A percentile compares a stretch with the other conserved stretches of the same genome.
These are phyloP conservation scores for Trifolium pratense DNA, from an alignment of 306 rosid genomes.

Conservation along the genomic window DNA sequence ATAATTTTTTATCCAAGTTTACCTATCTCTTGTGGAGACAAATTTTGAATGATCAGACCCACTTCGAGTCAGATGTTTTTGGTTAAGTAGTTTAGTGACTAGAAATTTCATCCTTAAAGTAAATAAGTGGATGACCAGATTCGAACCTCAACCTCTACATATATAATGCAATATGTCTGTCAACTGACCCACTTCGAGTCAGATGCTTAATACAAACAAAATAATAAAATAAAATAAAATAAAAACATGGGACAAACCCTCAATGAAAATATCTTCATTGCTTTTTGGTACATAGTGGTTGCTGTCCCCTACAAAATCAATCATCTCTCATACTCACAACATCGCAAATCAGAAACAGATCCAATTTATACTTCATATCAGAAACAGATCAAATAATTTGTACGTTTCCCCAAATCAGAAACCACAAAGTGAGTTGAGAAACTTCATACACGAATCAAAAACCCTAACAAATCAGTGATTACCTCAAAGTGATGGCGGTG, in stretches of 20 bases:
- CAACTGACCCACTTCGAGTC: too few species aligned
- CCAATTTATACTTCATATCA: background rate
- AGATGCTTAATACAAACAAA: too few species aligned
- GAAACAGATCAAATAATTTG: background rate
- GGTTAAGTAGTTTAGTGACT: too few species aligned
- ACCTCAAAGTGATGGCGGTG: background rate
- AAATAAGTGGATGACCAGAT: too few species aligned
- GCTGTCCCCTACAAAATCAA: background rate
- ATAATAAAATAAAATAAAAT: background rate
- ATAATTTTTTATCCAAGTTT: too few species aligned
- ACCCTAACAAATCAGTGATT: background rate
- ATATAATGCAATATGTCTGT: too few species aligned
- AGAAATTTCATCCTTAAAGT: too few species aligned
- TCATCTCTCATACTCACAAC: background rate
- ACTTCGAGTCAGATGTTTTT: too few species aligned
- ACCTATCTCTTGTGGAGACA: too few species aligned
- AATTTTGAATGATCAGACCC: too few species aligned
- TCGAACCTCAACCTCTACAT: too few species aligned
- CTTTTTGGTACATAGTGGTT: background rate
- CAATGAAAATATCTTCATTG: background rate
- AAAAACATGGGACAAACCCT: background rate
- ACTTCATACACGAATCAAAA: background rate
- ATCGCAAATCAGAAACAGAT: background rate
- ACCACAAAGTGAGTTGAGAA: background rate
- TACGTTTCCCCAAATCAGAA: background rate